Conservation (phyloP, 106 monocot species). For the Allium cepa region DNA sequence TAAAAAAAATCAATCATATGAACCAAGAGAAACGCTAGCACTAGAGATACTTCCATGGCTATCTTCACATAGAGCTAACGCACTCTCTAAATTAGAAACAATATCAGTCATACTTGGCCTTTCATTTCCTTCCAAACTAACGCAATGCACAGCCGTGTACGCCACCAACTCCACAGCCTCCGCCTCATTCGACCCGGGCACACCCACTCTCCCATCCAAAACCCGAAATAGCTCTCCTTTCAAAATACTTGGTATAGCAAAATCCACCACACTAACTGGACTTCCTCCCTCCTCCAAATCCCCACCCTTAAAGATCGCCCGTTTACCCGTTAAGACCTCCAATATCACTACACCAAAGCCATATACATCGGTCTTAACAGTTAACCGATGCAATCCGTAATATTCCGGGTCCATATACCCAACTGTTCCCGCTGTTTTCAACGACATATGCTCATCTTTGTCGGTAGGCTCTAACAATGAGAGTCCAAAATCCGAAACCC, state of each 20-base stretch:
- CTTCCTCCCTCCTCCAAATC: slow-evolving; percentile 4
- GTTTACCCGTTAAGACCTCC: slow-evolving; percentile 60
- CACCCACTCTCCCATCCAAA: slow-evolving; percentile 37
- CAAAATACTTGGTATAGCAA: slow-evolving; percentile 45
- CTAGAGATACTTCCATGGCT: slow-evolving; percentile 50
- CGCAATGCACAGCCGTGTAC: slow-evolving; percentile 64
- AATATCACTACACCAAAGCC: slow-evolving; percentile 85
- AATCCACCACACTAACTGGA: slow-evolving; percentile 64
- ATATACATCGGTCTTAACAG: slow-evolving; percentile 84
- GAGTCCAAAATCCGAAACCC: slow-evolving; percentile 79
- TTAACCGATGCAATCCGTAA: slow-evolving; percentile 73
- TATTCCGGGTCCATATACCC: slow-evolving; percentile 98
- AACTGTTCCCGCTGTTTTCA: slow-evolving; percentile 65
- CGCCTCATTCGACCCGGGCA: slow-evolving; percentile 23
- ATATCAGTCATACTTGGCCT: slow-evolving; percentile 65
- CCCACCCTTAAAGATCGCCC: slow-evolving; percentile 36
- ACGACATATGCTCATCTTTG: slow-evolving; percentile 15
- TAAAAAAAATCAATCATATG: slow-evolving; percentile 26
- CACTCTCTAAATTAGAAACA: slow-evolving; percentile 67
- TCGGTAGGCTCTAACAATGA: slow-evolving; percentile 39
- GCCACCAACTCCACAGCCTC: slow-evolving; percentile 90
- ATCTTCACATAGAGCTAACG: slow-evolving; percentile 49
- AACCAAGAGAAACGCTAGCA: slow-evolving; percentile 25
- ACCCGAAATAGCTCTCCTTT: slow-evolving; percentile 40
- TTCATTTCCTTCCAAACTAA: slow-evolving; percentile 62